Percentiles rank a stretch among this genome's conserved stretches.
phyloP scores from a whole-genome alignment of 2,329 filamentous ascomycete species.

The Paecilomyces sp. region DNA sequence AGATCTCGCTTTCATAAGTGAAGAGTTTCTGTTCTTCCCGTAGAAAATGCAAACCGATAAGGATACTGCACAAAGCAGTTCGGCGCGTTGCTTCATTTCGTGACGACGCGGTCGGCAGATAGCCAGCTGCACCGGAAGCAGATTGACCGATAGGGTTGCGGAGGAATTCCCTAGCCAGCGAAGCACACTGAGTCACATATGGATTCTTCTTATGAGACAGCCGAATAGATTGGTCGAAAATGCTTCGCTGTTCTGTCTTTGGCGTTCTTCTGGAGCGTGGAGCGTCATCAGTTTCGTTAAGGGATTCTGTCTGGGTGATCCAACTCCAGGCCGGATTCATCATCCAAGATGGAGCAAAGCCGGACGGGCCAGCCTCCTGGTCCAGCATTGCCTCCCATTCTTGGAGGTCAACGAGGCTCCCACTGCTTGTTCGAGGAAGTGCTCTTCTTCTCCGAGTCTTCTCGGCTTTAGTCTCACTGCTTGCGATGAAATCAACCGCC shows the following conservation, averaged over 20 bases:
- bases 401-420: constrained; percentile 35
- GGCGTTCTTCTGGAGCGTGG: constrained; percentile 11
- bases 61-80: constrained; percentile 60
- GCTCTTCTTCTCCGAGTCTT: constrained; percentile 34
- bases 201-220: constrained; percentile 30
- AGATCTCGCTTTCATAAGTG: constrained; percentile 46
- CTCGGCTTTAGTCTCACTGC: constrained; percentile 24
- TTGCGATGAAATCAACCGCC: constrained; percentile 52
- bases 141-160: constrained; percentile 51
- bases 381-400: constrained; percentile 45
- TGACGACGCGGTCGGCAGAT: constrained; percentile 55
- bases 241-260: constrained; percentile 14
- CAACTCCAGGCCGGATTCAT: constrained; percentile 63
- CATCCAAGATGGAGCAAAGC: constrained; percentile 41
- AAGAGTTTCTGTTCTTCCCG: constrained; percentile 84
- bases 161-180: constrained; percentile 59
- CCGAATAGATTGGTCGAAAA: constrained; percentile 5
- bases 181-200: constrained; percentile 43
- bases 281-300: constrained; percentile 18
- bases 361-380: constrained; percentile 35
- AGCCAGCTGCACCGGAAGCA: constrained; percentile 51
- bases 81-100: constrained; percentile 51
- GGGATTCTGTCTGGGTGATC: constrained; percentile 53
- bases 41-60: constrained; percentile 74
- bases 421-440: constrained; percentile 45